Percentiles rank a stretch among this genome's conserved stretches.
Evolutionary conservation across 2,329 filamentous ascomycete species (phyloP).

Genomic region (Fusarium beomiforme): DNA sequence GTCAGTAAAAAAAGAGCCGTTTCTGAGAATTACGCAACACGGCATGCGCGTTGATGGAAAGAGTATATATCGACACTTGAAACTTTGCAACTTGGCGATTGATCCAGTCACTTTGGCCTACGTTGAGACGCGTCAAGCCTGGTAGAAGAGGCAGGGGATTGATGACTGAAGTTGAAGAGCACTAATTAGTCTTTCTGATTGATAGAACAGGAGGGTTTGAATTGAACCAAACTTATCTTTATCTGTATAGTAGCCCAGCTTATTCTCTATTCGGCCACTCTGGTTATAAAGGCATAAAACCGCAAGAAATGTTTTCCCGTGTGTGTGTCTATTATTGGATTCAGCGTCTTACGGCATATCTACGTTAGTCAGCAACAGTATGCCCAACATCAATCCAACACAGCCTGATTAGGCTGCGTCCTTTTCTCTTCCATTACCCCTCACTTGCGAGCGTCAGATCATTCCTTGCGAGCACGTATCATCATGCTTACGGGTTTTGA

Average conservation of each 20-base stretch:
- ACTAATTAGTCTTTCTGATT: not conserved
- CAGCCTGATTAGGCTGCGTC: not conserved
- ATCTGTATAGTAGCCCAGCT: too few species aligned
- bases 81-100: not conserved
- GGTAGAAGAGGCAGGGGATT: not conserved
- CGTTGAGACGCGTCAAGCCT: not conserved
- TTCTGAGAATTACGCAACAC: not conserved
- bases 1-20: not conserved
- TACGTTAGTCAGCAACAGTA: not conserved
- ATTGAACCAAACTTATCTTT: not conserved
- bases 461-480: accelerated
- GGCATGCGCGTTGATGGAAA: not conserved
- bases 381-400: not conserved
- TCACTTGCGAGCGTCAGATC: not conserved
- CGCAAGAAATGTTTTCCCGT: not conserved
- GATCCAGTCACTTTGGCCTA: not conserved
- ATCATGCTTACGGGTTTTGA: not conserved
- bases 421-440: not conserved
- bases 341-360: accelerated
- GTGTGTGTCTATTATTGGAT: not conserved
- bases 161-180: not conserved
- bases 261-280: not conserved
- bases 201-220: accelerated
- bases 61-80: not conserved
- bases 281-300: not conserved